Evolutionary conservation across 108 stramenopile genomes (phyloP).

Genomic region (Licmophora abbreviata): DNA sequence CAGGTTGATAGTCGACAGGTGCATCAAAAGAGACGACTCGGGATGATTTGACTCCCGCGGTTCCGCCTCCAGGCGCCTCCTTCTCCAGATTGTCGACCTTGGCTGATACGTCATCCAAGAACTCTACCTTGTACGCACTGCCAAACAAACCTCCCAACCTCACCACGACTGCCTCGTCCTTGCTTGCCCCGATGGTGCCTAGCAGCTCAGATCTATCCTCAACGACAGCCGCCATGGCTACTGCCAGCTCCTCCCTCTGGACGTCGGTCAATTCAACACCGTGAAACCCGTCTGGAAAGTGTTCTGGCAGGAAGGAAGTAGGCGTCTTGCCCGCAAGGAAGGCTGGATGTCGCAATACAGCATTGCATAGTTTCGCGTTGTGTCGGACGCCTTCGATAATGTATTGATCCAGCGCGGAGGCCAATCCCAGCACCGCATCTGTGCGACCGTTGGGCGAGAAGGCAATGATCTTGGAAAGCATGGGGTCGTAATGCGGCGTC

Average conservation of each 20-base stretch:
- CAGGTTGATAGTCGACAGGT: background rate
- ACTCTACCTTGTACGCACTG: slow-evolving; percentile 39
- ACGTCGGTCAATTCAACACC: slow-evolving; percentile 52
- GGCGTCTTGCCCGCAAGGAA: slow-evolving; percentile 83
- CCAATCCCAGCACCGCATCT: slow-evolving; percentile 65
- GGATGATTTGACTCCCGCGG: background rate
- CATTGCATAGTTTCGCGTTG: slow-evolving; percentile 79
- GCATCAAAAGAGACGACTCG: background rate
- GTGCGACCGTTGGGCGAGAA: slow-evolving; percentile 31
- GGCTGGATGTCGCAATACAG: slow-evolving; percentile 62
- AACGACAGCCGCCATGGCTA: slow-evolving; percentile 38
- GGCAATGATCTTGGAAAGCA: slow-evolving; percentile 91
- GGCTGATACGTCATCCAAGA: background rate
- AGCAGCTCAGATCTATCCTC: slow-evolving; percentile 23
- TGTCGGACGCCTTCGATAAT: slow-evolving; percentile 87
- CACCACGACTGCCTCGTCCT: slow-evolving; percentile 38
- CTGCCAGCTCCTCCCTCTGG: slow-evolving; percentile 54
- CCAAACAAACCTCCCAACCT: slow-evolving; percentile 73
- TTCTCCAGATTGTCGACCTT: slow-evolving; percentile 7
- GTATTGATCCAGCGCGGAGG: slow-evolving; percentile 82
- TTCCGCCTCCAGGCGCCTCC: slow-evolving; percentile 6
- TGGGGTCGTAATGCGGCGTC: slow-evolving; percentile 83
- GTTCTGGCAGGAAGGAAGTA: slow-evolving; percentile 83
- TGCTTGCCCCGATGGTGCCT: slow-evolving; percentile 11
- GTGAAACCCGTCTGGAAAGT: slow-evolving; percentile 90